Evolutionary conservation across 805 yeast species (phyloP).

Genomic region (Suhomyces canberraensis): DNA sequence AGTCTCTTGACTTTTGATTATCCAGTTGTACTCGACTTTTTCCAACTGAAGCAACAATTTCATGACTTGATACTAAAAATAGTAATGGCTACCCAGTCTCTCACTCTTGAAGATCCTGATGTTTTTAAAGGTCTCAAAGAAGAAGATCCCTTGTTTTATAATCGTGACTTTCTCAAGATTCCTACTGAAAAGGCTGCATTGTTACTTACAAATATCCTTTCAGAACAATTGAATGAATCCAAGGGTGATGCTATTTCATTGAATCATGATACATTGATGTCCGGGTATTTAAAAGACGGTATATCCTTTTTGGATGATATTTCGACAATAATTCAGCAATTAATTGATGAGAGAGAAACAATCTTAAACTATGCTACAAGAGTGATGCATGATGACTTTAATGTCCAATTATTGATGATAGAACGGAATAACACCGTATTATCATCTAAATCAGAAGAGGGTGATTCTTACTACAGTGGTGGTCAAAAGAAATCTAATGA

Average conservation of each 20-base stretch:
- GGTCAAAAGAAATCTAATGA: constrained; percentile 39
- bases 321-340: constrained; percentile 46
- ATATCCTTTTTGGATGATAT: constrained; percentile 33
- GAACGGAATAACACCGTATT: constrained; percentile 42
- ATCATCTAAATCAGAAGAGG: constrained; percentile 37
- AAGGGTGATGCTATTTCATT: constrained; percentile 33
- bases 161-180: constrained; percentile 33
- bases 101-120: constrained; percentile 73
- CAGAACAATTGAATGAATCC: constrained; percentile 41
- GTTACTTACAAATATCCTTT: constrained; percentile 44
- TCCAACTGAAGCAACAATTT: constrained; percentile 67
- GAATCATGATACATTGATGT: constrained; percentile 38
- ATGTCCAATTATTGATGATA: constrained; percentile 52
- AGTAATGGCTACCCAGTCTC: constrained; percentile 63
- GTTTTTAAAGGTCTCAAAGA: constrained; percentile 63
- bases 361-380: constrained; percentile 71
- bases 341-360: constrained; percentile 68
- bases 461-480: constrained; percentile 26
- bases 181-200: constrained; percentile 51
- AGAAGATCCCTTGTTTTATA: constrained; percentile 45
- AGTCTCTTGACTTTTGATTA: constrained; percentile 38
- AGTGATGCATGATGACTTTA: constrained; percentile 71
- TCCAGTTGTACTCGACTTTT: constrained; percentile 64
- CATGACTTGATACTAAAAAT: constrained; percentile 59
- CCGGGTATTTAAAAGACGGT: constrained; percentile 36